A percentile compares a stretch with the other conserved stretches of the same genome.
Conservation (phyloP, 2,329 filamentous ascomycete species). For the Macrophomina pseudophaseolina region DNA sequence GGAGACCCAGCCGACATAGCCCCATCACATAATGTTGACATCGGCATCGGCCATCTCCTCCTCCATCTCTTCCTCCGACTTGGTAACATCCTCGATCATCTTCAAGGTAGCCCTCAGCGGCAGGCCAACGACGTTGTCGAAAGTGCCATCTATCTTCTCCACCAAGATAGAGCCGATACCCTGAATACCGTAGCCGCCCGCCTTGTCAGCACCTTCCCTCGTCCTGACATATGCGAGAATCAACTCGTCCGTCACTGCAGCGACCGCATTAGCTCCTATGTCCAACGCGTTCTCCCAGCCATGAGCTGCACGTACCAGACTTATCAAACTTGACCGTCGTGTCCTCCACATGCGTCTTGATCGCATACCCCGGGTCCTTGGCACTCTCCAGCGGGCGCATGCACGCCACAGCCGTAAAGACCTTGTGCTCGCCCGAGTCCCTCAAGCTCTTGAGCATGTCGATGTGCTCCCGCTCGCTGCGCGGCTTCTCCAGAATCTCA, state of each 20-base stretch:
- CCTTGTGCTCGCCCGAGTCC: conserved; percentile 77
- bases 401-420: conserved; percentile 84
- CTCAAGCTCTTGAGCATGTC: conserved; percentile 82
- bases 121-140: conserved; percentile 93
- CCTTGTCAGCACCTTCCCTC: conserved; percentile 92
- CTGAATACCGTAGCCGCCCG: conserved; percentile 93
- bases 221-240: conserved; percentile 81
- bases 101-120: conserved; percentile 78
- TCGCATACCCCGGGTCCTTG: conserved; percentile 80
- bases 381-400: conserved; percentile 83
- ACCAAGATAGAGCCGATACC: conserved; percentile 85
- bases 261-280: not conserved
- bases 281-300: not conserved
- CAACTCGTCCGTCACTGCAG: conserved; percentile 73
- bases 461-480: conserved; percentile 79
- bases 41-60: conserved; percentile 49
- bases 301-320: conserved; percentile 45
- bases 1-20: conserved; percentile 3
- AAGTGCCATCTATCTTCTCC: conserved; percentile 84
- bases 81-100: conserved; percentile 87
- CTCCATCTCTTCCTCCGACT: conserved; percentile 64
- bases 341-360: conserved; percentile 84
- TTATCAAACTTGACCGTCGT: conserved; percentile 86
- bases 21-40: conserved; percentile 3
- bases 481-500: conserved; percentile 87